phyloP scores from a whole-genome alignment of 768 basidiomycete species.

The Multifurca ochricompacta region DNA sequence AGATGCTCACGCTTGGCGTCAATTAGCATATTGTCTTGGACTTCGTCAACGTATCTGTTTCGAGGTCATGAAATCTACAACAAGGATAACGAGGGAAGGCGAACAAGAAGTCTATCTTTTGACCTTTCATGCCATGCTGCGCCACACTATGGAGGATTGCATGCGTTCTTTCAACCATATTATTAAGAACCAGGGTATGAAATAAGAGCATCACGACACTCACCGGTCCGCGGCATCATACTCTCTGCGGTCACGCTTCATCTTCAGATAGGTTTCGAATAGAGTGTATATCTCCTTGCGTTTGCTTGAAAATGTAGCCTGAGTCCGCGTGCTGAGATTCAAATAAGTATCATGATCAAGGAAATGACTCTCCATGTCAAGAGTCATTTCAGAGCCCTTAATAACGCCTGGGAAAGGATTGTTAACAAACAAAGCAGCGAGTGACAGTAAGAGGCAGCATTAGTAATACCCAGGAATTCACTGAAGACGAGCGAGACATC shows the following conservation, averaged over 20 bases:
- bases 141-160: constrained; percentile 3
- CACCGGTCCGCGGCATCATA: constrained; percentile 60
- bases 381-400: constrained; percentile 53
- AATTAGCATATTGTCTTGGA: constrained; percentile 56
- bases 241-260: constrained; percentile 37
- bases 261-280: constrained; percentile 44
- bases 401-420: constrained; percentile 43
- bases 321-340: constrained; percentile 41
- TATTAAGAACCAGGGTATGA: neutral
- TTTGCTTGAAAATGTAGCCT: constrained; percentile 46
- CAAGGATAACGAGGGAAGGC: neutral
- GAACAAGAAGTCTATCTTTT: constrained; percentile 9
- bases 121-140: constrained; percentile 6
- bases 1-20: constrained; percentile 45
- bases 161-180: constrained; percentile 6
- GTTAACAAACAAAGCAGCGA: neutral
- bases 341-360: constrained; percentile 14
- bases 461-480: constrained; percentile 59
- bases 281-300: constrained; percentile 43
- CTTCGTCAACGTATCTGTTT: constrained; percentile 63
- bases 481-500: constrained; percentile 58
- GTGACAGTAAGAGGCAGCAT: too few species aligned
- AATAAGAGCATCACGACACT: neutral
- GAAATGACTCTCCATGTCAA: constrained; percentile 21
- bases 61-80: neutral